Evolutionary conservation across 192 early-diverging fungal genomes (phyloP).

Genomic region (Jimgerdemannia flammicorona): DNA sequence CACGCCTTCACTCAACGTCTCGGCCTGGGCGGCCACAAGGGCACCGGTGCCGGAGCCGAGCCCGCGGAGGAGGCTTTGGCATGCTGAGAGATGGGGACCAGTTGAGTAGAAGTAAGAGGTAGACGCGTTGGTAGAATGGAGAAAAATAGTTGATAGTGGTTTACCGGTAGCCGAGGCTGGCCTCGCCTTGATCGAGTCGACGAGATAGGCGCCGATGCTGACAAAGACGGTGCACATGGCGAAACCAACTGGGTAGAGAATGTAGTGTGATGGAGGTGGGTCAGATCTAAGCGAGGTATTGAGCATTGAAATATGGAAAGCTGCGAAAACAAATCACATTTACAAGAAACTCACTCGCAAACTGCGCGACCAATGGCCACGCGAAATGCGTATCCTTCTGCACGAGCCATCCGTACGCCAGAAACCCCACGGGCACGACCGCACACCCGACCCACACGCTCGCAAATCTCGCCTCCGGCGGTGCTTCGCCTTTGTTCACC

Average conservation of each 20-base stretch:
- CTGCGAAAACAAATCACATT: too few species aligned
- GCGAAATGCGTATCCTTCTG: slow-evolving; percentile 27
- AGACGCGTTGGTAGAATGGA: not conserved
- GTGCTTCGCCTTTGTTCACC: slow-evolving; percentile 1
- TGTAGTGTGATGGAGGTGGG: not conserved
- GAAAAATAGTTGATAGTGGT: not conserved
- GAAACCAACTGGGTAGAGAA: slow-evolving; percentile 19
- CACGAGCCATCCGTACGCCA: slow-evolving; percentile 27
- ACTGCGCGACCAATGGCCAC: slow-evolving; percentile 18
- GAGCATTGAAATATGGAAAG: too few species aligned
- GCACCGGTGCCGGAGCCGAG: slow-evolving; percentile 30
- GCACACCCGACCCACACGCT: not conserved
- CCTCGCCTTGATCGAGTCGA: slow-evolving; percentile 25
- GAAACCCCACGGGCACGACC: not conserved
- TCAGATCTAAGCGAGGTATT: not conserved
- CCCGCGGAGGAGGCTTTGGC: slow-evolving; percentile 28
- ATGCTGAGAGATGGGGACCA: slow-evolving; percentile 7
- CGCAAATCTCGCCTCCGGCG: slow-evolving; percentile 27
- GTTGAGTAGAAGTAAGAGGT: not conserved
- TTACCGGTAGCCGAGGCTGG: slow-evolving; percentile 25
- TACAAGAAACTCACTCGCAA: slow-evolving; percentile 21
- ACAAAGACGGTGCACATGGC: slow-evolving; percentile 25
- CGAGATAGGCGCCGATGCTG: slow-evolving; percentile 25
- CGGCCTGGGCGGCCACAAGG: slow-evolving; percentile 21
- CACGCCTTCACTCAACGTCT: slow-evolving; percentile 22